A percentile compares a stretch with the other conserved stretches of the same genome.
Evolutionary conservation across 495 filamentous ascomycete genomes (phyloP).

Genomic region (Penicillium angulare): DNA sequence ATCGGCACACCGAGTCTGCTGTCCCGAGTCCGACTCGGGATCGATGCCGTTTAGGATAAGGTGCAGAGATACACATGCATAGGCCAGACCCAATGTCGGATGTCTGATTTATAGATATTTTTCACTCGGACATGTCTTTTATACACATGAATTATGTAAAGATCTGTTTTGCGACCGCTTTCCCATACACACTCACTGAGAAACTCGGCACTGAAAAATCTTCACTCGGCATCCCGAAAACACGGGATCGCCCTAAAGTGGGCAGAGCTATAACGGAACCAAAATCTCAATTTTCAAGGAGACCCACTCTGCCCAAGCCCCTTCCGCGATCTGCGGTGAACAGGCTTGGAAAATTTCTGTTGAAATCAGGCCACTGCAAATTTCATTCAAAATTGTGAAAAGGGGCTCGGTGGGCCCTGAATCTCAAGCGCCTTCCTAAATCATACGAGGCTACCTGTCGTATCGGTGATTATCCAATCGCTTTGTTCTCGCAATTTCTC

Average conservation of each 20-base stretch:
- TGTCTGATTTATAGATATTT: background rate
- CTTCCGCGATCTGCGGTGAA: conserved; percentile 25
- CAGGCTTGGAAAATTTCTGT: conserved; percentile 6
- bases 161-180: background rate
- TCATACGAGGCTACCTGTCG: too few species aligned
- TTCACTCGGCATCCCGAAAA: conserved; percentile 20
- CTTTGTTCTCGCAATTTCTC: too few species aligned
- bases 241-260: conserved; percentile 13
- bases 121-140: background rate
- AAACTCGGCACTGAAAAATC: background rate
- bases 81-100: background rate
- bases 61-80: background rate
- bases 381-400: too few species aligned
- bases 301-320: conserved; percentile 19
- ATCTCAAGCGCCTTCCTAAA: too few species aligned
- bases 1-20: conserved; percentile 31
- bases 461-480: too few species aligned
- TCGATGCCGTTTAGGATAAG: background rate
- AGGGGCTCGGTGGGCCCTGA: too few species aligned
- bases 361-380: too few species aligned
- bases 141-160: background rate
- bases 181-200: background rate
- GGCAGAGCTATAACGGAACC: conserved; percentile 13
- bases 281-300: conserved; percentile 10
- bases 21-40: conserved; percentile 27